A percentile compares a stretch with the other conserved stretches of the same genome.
Conservation (phyloP, 2,329 filamentous ascomycete genomes). For the Arachnopeziza araneosa region DNA sequence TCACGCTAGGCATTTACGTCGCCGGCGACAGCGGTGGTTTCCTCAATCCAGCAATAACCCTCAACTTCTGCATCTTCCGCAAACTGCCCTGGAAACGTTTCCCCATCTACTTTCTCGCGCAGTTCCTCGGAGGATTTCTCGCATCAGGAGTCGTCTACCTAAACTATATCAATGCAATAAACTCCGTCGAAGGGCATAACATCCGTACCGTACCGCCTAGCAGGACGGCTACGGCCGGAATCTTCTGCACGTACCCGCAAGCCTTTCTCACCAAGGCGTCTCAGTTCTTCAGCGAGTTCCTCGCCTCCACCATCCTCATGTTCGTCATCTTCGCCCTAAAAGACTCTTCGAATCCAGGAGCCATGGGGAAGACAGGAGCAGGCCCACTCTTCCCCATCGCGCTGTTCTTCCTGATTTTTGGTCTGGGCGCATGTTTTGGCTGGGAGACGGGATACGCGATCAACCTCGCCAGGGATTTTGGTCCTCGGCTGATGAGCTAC, state of each 20-base stretch:
- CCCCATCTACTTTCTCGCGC: conserved; percentile 60
- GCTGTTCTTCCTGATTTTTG: conserved; percentile 65
- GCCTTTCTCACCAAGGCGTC: conserved; percentile 59
- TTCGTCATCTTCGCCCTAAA: conserved; percentile 67
- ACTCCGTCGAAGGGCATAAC: conserved; percentile 54
- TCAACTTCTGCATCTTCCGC: conserved; percentile 63
- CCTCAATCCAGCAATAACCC: conserved; percentile 65
- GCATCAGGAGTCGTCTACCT: conserved; percentile 56
- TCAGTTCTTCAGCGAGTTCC: conserved; percentile 68
- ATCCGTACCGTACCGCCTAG: conserved; percentile 57
- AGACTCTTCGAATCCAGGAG: conserved; percentile 42
- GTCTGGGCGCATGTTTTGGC: conserved; percentile 64
- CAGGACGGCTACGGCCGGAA: conserved; percentile 57
- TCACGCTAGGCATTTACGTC: conserved; percentile 66
- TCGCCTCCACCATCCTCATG: conserved; percentile 62
- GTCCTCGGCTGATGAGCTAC: conserved; percentile 60
- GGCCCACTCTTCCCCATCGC: conserved; percentile 53
- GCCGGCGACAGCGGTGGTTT: conserved; percentile 60
- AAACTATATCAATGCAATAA: conserved; percentile 60
- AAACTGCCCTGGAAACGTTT: conserved; percentile 65
- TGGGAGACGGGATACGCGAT: conserved; percentile 76
- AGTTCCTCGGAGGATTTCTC: conserved; percentile 61
- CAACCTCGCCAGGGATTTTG: conserved; percentile 68
- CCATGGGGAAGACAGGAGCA: conserved; percentile 21
- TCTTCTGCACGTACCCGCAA: conserved; percentile 70